Percentiles rank a stretch among this genome's conserved stretches.
These are phyloP conservation scores for Cordyceps farinosa DNA, from an alignment of 2,329 filamentous ascomycete species.

Conservation along the genomic window DNA sequence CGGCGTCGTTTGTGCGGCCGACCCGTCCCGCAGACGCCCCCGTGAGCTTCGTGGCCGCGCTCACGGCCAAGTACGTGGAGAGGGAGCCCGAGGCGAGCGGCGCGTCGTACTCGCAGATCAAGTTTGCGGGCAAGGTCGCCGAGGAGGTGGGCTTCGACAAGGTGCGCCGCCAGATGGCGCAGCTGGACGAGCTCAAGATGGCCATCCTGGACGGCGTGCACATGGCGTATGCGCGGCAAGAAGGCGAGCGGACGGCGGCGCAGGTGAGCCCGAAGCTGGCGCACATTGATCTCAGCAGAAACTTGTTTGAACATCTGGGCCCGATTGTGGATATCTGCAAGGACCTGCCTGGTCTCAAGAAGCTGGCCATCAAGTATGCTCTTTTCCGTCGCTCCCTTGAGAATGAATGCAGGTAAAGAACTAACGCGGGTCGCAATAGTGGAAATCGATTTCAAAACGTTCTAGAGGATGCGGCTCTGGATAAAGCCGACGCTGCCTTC, in stretches of 20 bases:
- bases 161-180: constrained; percentile 73
- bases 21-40: constrained; percentile 64
- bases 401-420: not conserved
- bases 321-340: constrained; percentile 69
- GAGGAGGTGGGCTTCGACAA: constrained; percentile 96
- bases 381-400: not conserved
- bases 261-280: constrained; percentile 62
- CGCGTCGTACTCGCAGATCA: constrained; percentile 44
- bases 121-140: constrained; percentile 75
- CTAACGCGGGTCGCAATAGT: constrained; percentile 41
- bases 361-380: constrained; percentile 67
- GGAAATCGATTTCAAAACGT: constrained; percentile 65
- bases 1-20: constrained; percentile 84
- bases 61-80: constrained; percentile 76
- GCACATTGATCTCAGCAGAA: constrained; percentile 82
- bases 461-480: constrained; percentile 33
- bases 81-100: constrained; percentile 34
- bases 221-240: constrained; percentile 44
- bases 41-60: constrained; percentile 72
- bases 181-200: constrained; percentile 72
- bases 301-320: constrained; percentile 66
- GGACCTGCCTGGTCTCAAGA: constrained; percentile 62
- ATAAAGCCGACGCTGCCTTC: constrained; percentile 40
- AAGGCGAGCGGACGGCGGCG: constrained; percentile 37
- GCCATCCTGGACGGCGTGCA: constrained; percentile 77